These are phyloP conservation scores for Cenococcum geophilum DNA, from an alignment of 495 filamentous ascomycete species.

Conservation along the genomic window DNA sequence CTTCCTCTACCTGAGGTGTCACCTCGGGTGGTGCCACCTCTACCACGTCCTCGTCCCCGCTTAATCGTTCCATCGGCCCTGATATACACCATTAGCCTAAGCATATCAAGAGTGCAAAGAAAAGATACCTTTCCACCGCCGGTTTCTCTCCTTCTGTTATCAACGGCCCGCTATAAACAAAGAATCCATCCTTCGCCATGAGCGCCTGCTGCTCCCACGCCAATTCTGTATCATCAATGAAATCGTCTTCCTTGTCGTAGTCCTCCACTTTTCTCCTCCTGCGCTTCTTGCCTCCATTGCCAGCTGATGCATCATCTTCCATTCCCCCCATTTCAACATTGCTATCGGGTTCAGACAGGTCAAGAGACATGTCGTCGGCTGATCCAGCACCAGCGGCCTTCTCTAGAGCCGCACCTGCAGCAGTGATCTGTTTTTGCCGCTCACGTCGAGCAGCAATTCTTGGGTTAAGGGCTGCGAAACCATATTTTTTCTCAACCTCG, in stretches of 20 bases:
- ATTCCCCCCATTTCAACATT: constrained; percentile 71
- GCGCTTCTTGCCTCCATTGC: constrained; percentile 54
- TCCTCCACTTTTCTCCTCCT: constrained; percentile 87
- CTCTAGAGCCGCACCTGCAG: constrained; percentile 74
- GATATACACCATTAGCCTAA: constrained; percentile 34
- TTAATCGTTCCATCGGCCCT: constrained; percentile 73
- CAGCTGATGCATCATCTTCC: constrained; percentile 44
- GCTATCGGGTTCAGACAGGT: constrained; percentile 46
- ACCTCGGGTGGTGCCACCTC: constrained; percentile 45
- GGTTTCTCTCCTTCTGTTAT: constrained; percentile 83
- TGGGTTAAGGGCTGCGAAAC: constrained; percentile 88
- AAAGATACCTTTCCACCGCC: constrained; percentile 62
- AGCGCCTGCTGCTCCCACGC: constrained; percentile 94
- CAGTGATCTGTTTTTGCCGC: constrained; percentile 73
- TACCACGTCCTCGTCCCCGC: constrained; percentile 68
- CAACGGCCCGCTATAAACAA: constrained; percentile 42
- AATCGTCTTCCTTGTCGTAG: constrained; percentile 93
- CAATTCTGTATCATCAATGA: constrained; percentile 94
- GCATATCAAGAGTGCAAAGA: constrained; percentile 4
- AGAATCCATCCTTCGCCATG: constrained; percentile 69
- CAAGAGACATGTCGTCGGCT: constrained; percentile 54
- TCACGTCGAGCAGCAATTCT: constrained; percentile 78
- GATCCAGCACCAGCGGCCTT: constrained; percentile 54
- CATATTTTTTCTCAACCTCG: constrained; percentile 86
- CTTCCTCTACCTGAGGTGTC: constrained; percentile 41